A percentile compares a stretch with the other conserved stretches of the same genome.
These are phyloP conservation scores for Crataegus laevigata DNA, from an alignment of 306 rosid species.

Conservation along the genomic window DNA sequence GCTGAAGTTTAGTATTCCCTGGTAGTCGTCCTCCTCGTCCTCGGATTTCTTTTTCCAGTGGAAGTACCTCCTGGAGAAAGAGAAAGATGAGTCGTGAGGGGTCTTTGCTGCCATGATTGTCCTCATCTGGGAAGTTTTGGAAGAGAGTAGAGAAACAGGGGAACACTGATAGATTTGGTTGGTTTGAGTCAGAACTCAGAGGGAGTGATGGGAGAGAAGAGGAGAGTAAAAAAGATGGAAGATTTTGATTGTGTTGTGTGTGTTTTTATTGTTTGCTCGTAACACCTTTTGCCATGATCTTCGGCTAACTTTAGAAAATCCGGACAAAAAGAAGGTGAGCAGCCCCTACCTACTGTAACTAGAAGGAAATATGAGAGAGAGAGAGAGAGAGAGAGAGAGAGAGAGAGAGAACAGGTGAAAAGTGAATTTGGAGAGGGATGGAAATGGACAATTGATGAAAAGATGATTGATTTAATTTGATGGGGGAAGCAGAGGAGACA, in stretches of 20 bases:
- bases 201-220: not conserved
- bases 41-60: slow-evolving; percentile 60
- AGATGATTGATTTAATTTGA: not conserved
- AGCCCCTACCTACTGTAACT: slow-evolving; percentile 43
- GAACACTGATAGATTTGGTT: not conserved
- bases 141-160: not conserved
- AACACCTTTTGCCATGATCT: not conserved
- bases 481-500: slow-evolving; percentile 10
- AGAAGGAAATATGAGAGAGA: not conserved
- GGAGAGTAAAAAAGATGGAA: not conserved
- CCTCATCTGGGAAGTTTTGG: slow-evolving; percentile 26
- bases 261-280: not conserved
- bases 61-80: slow-evolving; percentile 77
- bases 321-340: slow-evolving; percentile 57
- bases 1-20: slow-evolving; percentile 34
- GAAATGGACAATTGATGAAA: slow-evolving; percentile 8
- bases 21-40: slow-evolving; percentile 33
- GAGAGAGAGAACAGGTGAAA: not conserved
- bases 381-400: not conserved
- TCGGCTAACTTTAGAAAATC: slow-evolving; percentile 4
- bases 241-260: not conserved
- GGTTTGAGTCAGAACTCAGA: not conserved
- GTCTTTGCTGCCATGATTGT: slow-evolving; percentile 65
- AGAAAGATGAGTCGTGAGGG: slow-evolving; percentile 70
- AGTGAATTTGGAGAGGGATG: not conserved